These are phyloP conservation scores for Amanita jacksonii DNA, from an alignment of 768 basidiomycete genomes.

Conservation along the genomic window DNA sequence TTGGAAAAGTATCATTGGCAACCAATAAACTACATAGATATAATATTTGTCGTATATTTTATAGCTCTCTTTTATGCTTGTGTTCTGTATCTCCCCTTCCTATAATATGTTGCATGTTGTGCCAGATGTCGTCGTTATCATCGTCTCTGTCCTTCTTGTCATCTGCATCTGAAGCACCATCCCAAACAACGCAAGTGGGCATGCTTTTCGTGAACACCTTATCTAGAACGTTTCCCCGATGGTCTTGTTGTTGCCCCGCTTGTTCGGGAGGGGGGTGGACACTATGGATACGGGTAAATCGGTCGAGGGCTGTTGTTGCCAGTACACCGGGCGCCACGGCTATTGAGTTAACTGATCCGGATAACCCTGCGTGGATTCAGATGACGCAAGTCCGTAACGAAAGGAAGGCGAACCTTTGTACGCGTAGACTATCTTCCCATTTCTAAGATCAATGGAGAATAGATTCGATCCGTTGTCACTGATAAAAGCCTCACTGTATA, in stretches of 20 bases:
- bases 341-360: conserved; percentile 61
- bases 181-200: conserved; percentile 62
- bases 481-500: conserved; percentile 59
- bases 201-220: conserved; percentile 54
- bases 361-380: conserved; percentile 38
- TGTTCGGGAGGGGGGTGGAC: conserved; percentile 40
- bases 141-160: conserved; percentile 16
- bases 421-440: conserved; percentile 50
- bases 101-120: conserved; percentile 46
- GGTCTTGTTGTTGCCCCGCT: conserved; percentile 40
- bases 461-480: conserved; percentile 58
- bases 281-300: conserved; percentile 63
- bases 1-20: conserved; percentile 81
- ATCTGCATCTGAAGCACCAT: conserved; percentile 19
- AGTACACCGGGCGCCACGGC: conserved; percentile 45
- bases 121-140: conserved; percentile 61
- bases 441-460: conserved; percentile 60
- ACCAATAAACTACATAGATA: conserved; percentile 17
- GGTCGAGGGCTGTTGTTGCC: conserved; percentile 57
- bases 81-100: conserved; percentile 26
- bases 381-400: neutral
- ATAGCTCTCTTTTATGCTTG: conserved; percentile 9
- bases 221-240: conserved; percentile 50
- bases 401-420: conserved; percentile 45
- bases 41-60: neutral